Base-by-base conservation (phyloP, 2,329 filamentous ascomycete species). In the Colletotrichum eleusines region DNA sequence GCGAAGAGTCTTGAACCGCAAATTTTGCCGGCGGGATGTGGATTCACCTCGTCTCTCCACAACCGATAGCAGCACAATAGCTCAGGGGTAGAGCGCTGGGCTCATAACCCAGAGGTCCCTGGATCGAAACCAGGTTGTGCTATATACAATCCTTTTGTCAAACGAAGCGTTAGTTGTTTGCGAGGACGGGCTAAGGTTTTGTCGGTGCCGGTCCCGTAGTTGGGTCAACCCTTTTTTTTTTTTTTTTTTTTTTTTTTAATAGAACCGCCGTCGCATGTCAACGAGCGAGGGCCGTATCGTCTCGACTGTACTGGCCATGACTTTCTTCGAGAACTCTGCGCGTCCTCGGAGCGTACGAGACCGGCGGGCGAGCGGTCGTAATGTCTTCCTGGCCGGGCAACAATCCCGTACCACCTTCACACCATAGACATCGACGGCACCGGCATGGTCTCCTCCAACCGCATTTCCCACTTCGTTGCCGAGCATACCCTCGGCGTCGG, bases 221-320 rank as follows among this genome's bases (percentile, higher is more conserved):
- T 6, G 12, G 23, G 26, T 16, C 11, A n/a, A n/a, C n/a, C n/a
- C n/a, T n/a, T n/a, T n/a, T n/a, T n/a, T n/a, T n/a, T n/a, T n/a
- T n/a, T n/a, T n/a, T n/a, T n/a, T n/a, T n/a, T n/a, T n/a, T n/a
- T n/a, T n/a, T 50, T 50, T 23, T 28, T 4, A 12, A 50, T 26
- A 26, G 23, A 50, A 5, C 12, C 5, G 23, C 26, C 46, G n/a
- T 48, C 26, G 46, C 1, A 26, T 48, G 11, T 26, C 1, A 16
- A 26, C 5, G 5, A 48, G n/a, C 9, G 11, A 79, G 20, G 85
- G 84, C 0, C 86, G 81, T 73, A 78, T n/a, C n/a, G n/a, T n/a
- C n/a, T n/a, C n/a, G n/a, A n/a, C 85, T 35, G 81, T 88, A 79
- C 83, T 9, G 84, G 83, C 5, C 82, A 85, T 63, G 77, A 79